Evolutionary conservation across 345 rosid species (phyloP), one percentile per base, ranked within the genome.

Genomic region (Lepidium didymum): DNA sequence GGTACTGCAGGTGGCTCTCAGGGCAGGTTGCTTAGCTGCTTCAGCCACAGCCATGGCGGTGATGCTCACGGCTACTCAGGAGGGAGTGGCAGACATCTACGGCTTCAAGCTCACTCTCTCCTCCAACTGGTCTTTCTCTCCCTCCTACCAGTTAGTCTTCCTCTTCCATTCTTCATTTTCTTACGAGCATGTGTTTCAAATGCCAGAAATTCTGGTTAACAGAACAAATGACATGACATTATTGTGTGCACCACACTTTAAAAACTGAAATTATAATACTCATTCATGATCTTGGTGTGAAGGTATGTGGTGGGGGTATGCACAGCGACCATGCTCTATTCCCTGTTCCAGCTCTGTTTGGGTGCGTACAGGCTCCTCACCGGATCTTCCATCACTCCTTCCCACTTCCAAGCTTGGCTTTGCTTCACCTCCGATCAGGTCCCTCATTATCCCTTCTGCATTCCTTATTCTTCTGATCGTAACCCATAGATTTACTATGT

Each of bases 361-460:
- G 73, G 78, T 60, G 55, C 64, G 45, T 64, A 83, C 43, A 85
- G 87, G 69, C 70, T 92, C 43, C 66, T 85, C 47, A 78, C 64
- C 37, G 80, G 81, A 54, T 80, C 83, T 49, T 78, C 91, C 1
- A 65, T 75, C 25, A 78, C 86, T 40, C 71, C 85, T 42, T 84
- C 97, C 2, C 76, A 81, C 75, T 82, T 36, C 61, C 86, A 86
- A 74, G 90, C 86, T n/a, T 90, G 98, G 97, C 69, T 93, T 34
- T n/a, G 78, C 56, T 82, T 93, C 67, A 88, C 86, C 10, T 84
- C 63, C 7, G 97, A 93, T 78, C 97, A 93, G 96, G 96, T 91
- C 11, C 49, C 11, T 63, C 62, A 10, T 25, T 25, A 44, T 35
- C 49, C 8, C 34, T 49, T 45, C 52, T 52, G 36, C 62, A 45